Evolutionary conservation across 2,329 filamentous ascomycete genomes (phyloP).

Genomic region (Paracoccidioides brasiliensis): DNA sequence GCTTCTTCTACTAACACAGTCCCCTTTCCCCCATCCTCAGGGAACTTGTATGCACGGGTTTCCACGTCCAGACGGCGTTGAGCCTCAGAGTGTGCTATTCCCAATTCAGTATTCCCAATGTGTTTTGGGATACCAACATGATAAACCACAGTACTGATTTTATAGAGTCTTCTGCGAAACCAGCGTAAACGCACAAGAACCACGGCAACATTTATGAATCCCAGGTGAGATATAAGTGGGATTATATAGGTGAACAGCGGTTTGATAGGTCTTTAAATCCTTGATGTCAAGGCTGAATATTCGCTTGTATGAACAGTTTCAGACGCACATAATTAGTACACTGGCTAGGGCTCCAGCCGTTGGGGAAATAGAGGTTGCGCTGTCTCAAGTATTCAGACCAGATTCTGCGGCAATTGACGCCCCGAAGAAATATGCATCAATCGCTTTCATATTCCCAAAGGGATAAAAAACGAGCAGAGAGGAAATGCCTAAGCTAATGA

Average conservation of each 20-base stretch:
- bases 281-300: constrained; percentile 37
- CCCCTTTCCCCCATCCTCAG: background rate
- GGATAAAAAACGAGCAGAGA: constrained; percentile 25
- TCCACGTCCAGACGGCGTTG: constrained; percentile 1
- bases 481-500: constrained; percentile 24
- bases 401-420: constrained; percentile 38
- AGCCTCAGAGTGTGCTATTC: background rate
- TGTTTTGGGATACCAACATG: background rate
- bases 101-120: background rate
- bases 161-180: constrained; percentile 36
- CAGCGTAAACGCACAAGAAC: constrained; percentile 37
- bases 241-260: constrained; percentile 41
- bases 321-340: background rate
- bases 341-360: background rate
- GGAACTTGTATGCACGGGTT: background rate
- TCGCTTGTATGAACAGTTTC: background rate
- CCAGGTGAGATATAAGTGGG: constrained; percentile 37
- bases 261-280: constrained; percentile 36
- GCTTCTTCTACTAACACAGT: background rate
- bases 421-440: constrained; percentile 40
- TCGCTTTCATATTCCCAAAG: constrained; percentile 28
- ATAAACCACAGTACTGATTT: constrained; percentile 18
- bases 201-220: constrained; percentile 39
- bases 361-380: background rate
- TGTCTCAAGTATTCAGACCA: constrained; percentile 35